Evolutionary conservation across 441 rosid species (phyloP).

Genomic region (Gossypium davidsonii): DNA sequence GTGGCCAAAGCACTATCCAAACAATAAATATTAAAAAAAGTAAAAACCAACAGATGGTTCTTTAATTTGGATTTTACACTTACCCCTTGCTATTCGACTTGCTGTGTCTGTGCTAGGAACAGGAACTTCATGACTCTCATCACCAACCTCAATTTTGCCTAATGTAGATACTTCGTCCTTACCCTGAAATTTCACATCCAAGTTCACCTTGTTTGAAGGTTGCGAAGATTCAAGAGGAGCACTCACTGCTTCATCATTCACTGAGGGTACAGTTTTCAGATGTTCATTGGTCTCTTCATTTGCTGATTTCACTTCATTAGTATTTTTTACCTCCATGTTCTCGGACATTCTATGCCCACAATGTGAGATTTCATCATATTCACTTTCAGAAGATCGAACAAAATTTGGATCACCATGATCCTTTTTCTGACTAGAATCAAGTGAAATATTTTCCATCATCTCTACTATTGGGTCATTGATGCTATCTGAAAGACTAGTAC

Average conservation of each 20-base stretch:
- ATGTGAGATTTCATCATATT: constrained; percentile 24
- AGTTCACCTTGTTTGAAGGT: constrained; percentile 25
- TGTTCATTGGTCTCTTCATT: constrained; percentile 29
- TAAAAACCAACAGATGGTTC: not conserved
- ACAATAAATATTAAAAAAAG: not conserved
- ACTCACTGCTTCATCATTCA: constrained; percentile 27
- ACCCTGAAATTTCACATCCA: constrained; percentile 32
- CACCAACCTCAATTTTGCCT: constrained; percentile 35
- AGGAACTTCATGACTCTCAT: constrained; percentile 42
- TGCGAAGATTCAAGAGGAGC: constrained; percentile 29
- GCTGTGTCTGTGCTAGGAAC: constrained; percentile 29
- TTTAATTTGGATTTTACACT: constrained; percentile 19
- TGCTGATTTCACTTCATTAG: constrained; percentile 19
- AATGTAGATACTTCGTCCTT: constrained; percentile 34
- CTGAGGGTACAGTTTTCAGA: constrained; percentile 22
- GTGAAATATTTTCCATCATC: constrained; percentile 25
- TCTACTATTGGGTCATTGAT: constrained; percentile 33
- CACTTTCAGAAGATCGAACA: constrained; percentile 39
- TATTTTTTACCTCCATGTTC: constrained; percentile 21
- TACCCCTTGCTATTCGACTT: constrained; percentile 55
- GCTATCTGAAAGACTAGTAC: constrained; percentile 36
- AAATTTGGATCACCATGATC: constrained; percentile 18
- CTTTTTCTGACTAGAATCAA: constrained; percentile 24
- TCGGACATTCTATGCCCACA: constrained; percentile 20
- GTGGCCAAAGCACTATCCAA: not conserved